These are phyloP conservation scores for Alternaria sp. DNA, from an alignment of 2,329 filamentous ascomycete genomes.

Conservation along the genomic window DNA sequence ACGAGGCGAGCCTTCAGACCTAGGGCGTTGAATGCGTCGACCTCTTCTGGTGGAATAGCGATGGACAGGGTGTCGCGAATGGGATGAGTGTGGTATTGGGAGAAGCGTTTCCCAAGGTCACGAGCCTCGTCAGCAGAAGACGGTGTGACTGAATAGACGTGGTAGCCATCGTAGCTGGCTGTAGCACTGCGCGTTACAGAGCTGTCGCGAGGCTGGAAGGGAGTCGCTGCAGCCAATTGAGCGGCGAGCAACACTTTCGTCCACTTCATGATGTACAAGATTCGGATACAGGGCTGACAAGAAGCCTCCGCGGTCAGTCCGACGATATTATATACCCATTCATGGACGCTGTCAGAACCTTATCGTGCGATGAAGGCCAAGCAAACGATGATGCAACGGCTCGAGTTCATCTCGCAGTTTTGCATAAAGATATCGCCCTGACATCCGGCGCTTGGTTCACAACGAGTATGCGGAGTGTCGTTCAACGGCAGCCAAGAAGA, in stretches of 20 bases:
- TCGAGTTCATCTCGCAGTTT: not conserved
- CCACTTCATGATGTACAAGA: conserved; percentile 15
- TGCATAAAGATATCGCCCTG: not conserved
- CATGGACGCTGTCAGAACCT: not conserved
- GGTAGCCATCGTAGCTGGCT: conserved; percentile 27
- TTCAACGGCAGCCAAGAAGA: conserved; percentile 10
- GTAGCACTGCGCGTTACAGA: conserved; percentile 1
- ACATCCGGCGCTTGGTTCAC: not conserved
- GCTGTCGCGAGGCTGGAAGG: conserved; percentile 2
- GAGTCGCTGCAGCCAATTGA: conserved; percentile 19
- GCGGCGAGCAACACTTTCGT: conserved; percentile 11
- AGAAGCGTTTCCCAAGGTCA: conserved; percentile 18
- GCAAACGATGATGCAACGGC: conserved; percentile 4
- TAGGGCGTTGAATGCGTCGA: conserved; percentile 47
- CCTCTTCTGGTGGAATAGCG: conserved; percentile 49
- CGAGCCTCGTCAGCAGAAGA: conserved; percentile 23
- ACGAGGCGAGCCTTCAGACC: conserved; percentile 48
- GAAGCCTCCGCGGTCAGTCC: not conserved
- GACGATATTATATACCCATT: not conserved
- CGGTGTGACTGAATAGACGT: conserved; percentile 25
- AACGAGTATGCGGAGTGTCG: conserved; percentile 5
- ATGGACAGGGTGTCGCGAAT: conserved; percentile 35
- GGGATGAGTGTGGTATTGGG: conserved; percentile 26
- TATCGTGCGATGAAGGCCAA: not conserved
- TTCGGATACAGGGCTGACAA: not conserved